phyloP scores from a whole-genome alignment of 2,329 filamentous ascomycete genomes.

The Apiospora rasikravindrae region DNA sequence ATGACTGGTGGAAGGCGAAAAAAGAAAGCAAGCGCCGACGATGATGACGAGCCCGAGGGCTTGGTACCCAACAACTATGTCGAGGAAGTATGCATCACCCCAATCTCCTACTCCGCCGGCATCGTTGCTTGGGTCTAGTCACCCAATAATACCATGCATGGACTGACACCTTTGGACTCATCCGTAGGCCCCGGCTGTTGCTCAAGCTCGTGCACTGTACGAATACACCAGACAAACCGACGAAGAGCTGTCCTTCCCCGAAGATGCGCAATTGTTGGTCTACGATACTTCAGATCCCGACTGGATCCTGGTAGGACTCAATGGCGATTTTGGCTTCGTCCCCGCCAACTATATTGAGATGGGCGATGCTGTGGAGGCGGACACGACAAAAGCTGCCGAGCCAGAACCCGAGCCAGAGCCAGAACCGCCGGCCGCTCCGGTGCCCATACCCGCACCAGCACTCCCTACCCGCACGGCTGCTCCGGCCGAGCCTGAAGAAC shows the following conservation, averaged over 20 bases:
- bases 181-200: slow-evolving; percentile 65
- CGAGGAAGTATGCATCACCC: slow-evolving; percentile 72
- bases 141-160: slow-evolving; percentile 51
- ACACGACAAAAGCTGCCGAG: slow-evolving; percentile 32
- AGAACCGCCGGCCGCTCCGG: slow-evolving; percentile 27
- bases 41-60: slow-evolving; percentile 89
- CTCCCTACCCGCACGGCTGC: slow-evolving; percentile 50
- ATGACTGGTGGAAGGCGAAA: slow-evolving; percentile 96
- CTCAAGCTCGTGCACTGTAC: slow-evolving; percentile 89
- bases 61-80: slow-evolving; percentile 95
- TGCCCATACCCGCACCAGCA: slow-evolving; percentile 30
- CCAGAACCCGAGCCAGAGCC: slow-evolving; percentile 46
- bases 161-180: slow-evolving; percentile 17
- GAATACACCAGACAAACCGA: slow-evolving; percentile 97
- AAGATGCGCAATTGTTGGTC: slow-evolving; percentile 82
- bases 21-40: slow-evolving; percentile 82
- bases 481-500: slow-evolving; percentile 41
- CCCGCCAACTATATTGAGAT: slow-evolving; percentile 95
- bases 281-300: slow-evolving; percentile 93
- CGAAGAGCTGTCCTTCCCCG: slow-evolving; percentile 93
- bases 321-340: slow-evolving; percentile 90
- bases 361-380: slow-evolving; percentile 47
- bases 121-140: slow-evolving; percentile 44
- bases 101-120: background rate
- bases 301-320: slow-evolving; percentile 90